Percentiles rank a stretch among this genome's conserved stretches.
phyloP scores from a whole-genome alignment of 2,329 filamentous ascomycete species.

The Talaromyces sp. region DNA sequence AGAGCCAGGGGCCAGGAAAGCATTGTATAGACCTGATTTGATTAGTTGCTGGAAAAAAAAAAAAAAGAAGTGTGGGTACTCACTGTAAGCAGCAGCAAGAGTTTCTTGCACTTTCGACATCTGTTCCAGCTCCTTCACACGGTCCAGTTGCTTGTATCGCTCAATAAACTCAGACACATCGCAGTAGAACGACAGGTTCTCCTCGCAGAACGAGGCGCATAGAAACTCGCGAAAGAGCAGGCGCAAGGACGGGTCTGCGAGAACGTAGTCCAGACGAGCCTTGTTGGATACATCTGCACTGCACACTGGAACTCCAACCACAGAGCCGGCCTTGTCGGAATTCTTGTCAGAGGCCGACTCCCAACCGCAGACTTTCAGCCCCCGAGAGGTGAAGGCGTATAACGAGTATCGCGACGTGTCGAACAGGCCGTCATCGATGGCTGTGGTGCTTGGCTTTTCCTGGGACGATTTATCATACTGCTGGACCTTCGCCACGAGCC shows the following conservation, averaged over 20 bases:
- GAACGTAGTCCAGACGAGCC: constrained; percentile 85
- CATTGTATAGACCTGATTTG: constrained; percentile 77
- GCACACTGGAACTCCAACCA: constrained; percentile 33
- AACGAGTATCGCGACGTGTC: constrained; percentile 82
- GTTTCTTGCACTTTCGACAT: constrained; percentile 90
- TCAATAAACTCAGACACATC: constrained; percentile 87
- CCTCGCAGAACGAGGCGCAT: constrained; percentile 91
- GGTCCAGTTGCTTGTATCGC: constrained; percentile 52
- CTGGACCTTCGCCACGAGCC: constrained; percentile 69
- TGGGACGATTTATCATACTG: neutral
- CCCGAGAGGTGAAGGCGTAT: constrained; percentile 78
- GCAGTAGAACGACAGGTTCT: constrained; percentile 93
- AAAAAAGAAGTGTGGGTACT: constrained; percentile 20
- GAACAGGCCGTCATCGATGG: constrained; percentile 63
- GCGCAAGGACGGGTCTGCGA: constrained; percentile 81
- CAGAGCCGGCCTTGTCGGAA: constrained; percentile 13
- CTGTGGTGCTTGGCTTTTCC: constrained; percentile 61
- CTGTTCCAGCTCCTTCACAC: constrained; percentile 48
- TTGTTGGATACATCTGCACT: constrained; percentile 78
- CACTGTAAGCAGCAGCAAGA: constrained; percentile 87
- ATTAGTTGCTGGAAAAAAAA: constrained; percentile 4
- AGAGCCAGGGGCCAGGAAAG: constrained; percentile 89
- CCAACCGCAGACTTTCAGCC: constrained; percentile 65
- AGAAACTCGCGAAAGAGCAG: constrained; percentile 91
- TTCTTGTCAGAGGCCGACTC: constrained; percentile 35